These are phyloP conservation scores for Macrotyloma uniflorum DNA, from an alignment of 306 rosid species.

Conservation along the genomic window DNA sequence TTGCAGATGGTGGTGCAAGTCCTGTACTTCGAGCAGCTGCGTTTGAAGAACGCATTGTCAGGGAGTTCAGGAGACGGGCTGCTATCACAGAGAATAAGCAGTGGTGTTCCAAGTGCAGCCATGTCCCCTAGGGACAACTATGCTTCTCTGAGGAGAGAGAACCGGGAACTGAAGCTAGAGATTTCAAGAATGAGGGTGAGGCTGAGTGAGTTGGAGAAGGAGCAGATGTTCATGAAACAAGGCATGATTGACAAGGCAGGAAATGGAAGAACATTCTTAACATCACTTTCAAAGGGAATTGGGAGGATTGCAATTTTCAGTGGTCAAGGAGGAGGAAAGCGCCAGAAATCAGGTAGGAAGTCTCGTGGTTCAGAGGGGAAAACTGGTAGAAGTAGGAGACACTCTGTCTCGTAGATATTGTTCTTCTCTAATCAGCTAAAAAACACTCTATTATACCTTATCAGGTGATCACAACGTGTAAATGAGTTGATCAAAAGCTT, in stretches of 20 bases:
- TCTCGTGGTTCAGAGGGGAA: slow-evolving; percentile 64
- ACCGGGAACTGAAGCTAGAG: slow-evolving; percentile 85
- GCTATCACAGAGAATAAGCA: slow-evolving; percentile 70
- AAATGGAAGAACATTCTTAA: slow-evolving; percentile 71
- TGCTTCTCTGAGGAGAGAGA: slow-evolving; percentile 84
- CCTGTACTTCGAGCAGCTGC: slow-evolving; percentile 84
- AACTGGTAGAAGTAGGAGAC: slow-evolving; percentile 77
- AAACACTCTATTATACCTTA: slow-evolving; percentile 24
- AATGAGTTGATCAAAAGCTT: slow-evolving; percentile 38
- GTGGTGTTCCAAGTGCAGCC: slow-evolving; percentile 87
- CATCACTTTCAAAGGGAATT: slow-evolving; percentile 80
- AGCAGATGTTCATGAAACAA: slow-evolving; percentile 79
- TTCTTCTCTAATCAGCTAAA: slow-evolving; percentile 11
- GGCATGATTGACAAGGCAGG: slow-evolving; percentile 76
- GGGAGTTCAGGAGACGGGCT: slow-evolving; percentile 69
- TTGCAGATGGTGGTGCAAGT: slow-evolving; percentile 79
- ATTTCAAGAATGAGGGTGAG: slow-evolving; percentile 87
- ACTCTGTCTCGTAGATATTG: slow-evolving; percentile 58
- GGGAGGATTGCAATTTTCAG: slow-evolving; percentile 79
- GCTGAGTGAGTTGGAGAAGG: slow-evolving; percentile 91
- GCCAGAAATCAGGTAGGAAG: slow-evolving; percentile 64
- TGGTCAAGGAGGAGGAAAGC: slow-evolving; percentile 59
- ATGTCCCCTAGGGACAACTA: slow-evolving; percentile 90
- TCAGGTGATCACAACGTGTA: slow-evolving; percentile 41
- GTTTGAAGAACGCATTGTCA: slow-evolving; percentile 66